Percentiles rank a stretch among this genome's conserved stretches.
Conservation (phyloP, 345 rosid genomes). For the Balakata baccata region DNA sequence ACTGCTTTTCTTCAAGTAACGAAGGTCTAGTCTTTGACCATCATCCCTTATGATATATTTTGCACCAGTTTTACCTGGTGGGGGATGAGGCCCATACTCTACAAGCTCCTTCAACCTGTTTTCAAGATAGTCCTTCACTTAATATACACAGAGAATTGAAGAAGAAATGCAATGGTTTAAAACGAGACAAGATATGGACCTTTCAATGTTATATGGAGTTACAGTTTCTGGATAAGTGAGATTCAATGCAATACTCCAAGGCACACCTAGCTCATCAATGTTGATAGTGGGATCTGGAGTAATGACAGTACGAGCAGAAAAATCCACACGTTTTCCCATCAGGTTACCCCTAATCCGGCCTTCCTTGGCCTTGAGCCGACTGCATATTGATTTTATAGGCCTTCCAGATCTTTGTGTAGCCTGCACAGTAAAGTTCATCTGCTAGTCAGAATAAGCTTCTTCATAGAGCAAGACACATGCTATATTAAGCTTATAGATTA, state of each 20-base stretch:
- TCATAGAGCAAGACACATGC: background rate
- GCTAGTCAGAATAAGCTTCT: conserved; percentile 11
- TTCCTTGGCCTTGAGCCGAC: conserved; percentile 96
- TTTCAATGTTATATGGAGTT: conserved; percentile 94
- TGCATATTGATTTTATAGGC: conserved; percentile 92
- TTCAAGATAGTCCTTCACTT: conserved; percentile 3
- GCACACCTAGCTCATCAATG: conserved; percentile 92
- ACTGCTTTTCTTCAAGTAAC: conserved; percentile 95
- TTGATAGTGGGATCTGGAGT: conserved; percentile 96
- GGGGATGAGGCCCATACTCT: conserved; percentile 96
- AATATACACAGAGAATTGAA: conserved; percentile 5
- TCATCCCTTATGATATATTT: conserved; percentile 96
- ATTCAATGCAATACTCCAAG: conserved; percentile 96
- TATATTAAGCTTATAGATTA: background rate
- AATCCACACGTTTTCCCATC: conserved; percentile 99
- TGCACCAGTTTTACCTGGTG: conserved; percentile 96
- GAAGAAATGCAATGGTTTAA: background rate
- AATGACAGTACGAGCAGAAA: conserved; percentile 96
- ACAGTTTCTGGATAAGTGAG: conserved; percentile 95
- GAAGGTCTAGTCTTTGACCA: conserved; percentile 97
- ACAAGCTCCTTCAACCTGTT: conserved; percentile 89
- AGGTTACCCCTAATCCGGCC: conserved; percentile 94
- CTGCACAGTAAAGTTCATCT: conserved; percentile 39
- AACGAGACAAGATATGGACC: conserved; percentile 35
- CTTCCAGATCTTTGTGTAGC: conserved; percentile 98